These are phyloP conservation scores for Lactarius hengduanensis DNA, from an alignment of 768 basidiomycete genomes.

Conservation along the genomic window DNA sequence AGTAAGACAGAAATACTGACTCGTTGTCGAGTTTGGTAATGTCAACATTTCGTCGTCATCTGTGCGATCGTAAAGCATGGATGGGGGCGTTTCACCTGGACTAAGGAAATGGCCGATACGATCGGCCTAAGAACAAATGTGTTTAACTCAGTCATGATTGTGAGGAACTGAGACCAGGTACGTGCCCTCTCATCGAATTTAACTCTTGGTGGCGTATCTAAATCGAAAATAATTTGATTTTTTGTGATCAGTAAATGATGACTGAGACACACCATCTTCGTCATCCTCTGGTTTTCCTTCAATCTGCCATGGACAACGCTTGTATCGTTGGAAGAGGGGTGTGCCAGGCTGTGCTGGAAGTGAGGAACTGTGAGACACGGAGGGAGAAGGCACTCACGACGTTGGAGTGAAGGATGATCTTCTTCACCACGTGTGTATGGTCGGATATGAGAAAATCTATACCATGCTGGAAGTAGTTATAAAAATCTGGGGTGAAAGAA, in stretches of 20 bases:
- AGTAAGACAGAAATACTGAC: constrained; percentile 44
- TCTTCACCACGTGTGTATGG: constrained; percentile 67
- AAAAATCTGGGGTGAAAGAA: constrained; percentile 58
- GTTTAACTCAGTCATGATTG: background rate
- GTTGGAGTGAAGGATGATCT: constrained; percentile 87
- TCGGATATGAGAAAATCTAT: constrained; percentile 83
- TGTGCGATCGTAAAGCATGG: constrained; percentile 78
- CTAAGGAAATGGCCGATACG: constrained; percentile 75
- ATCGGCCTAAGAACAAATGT: constrained; percentile 55
- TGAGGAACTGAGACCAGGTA: background rate
- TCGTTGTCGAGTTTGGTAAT: constrained; percentile 62
- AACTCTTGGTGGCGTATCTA: constrained; percentile 74
- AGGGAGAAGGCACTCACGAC: constrained; percentile 52
- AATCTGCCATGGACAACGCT: constrained; percentile 89
- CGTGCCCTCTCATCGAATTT: constrained; percentile 67
- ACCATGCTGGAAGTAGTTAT: constrained; percentile 92
- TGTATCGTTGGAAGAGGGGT: constrained; percentile 85
- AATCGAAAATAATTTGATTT: constrained; percentile 8
- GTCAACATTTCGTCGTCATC: constrained; percentile 72
- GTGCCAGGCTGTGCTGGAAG: constrained; percentile 65
- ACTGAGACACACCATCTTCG: constrained; percentile 59
- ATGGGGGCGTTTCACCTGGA: constrained; percentile 70
- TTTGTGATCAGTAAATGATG: constrained; percentile 7
- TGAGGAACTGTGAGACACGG: constrained; percentile 2
- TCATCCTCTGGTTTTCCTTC: constrained; percentile 78